A percentile compares a stretch with the other conserved stretches of the same genome.
These are phyloP conservation scores for Agapanthus africanus DNA, from an alignment of 106 monocot species.

Conservation along the genomic window DNA sequence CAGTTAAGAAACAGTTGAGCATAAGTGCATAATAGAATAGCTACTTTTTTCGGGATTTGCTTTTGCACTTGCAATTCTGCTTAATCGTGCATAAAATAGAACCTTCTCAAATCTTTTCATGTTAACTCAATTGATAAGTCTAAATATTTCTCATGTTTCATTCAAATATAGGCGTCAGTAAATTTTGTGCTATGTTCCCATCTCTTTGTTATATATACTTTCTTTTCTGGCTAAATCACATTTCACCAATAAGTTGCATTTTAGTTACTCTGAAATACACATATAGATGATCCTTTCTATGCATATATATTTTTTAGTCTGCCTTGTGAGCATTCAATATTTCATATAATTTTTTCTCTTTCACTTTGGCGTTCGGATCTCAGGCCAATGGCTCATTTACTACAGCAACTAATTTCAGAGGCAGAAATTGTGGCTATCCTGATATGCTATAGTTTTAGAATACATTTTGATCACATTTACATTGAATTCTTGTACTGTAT, in stretches of 20 bases:
- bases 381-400: background rate
- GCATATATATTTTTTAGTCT: background rate
- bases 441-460: background rate
- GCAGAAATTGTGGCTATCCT: background rate
- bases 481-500: background rate
- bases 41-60: background rate
- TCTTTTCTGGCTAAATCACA: background rate
- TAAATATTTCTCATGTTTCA: background rate
- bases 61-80: background rate
- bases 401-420: background rate
- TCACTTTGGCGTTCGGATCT: background rate
- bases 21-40: background rate
- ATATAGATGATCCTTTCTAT: background rate
- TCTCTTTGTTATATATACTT: background rate
- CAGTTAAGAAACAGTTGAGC: background rate
- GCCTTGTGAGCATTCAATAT: background rate
- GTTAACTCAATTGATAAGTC: background rate
- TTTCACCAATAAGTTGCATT: background rate
- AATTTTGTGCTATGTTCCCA: background rate
- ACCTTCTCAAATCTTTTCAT: background rate
- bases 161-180: background rate
- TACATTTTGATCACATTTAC: background rate
- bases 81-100: background rate
- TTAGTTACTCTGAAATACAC: background rate
- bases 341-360: background rate